Base-by-base conservation (phyloP, 2,329 filamentous ascomycete species). In the Knufia petricola region DNA sequence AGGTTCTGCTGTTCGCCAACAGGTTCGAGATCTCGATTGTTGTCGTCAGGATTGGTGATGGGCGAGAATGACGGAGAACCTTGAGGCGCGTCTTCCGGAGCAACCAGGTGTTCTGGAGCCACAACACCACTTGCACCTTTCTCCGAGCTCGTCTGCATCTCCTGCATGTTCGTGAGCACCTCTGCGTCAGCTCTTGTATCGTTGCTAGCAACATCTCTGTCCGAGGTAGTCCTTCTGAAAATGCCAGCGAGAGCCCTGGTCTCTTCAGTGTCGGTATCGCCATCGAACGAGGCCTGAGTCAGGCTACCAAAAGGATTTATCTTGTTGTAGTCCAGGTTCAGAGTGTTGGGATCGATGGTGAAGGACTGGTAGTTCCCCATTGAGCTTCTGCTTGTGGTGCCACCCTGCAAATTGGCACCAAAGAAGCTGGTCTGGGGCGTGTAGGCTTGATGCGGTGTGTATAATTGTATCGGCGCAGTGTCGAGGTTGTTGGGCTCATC, bases 301-400 rank as follows among this genome's bases (percentile, higher is more conserved):
- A 52, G n/a, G 1, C 49, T 42, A 20, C 57, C 57, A 34, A 59
- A 59, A 2, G 56, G 57, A 36, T 59, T 59, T 24, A 53, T 40
- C 23, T 55, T 49, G 24, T 56, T 51, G 38, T 51, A 57, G 43
- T 57, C 51, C 26, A 58, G 34, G n/a, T 30, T 30, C 15, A 46
- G 30, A 13, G 30, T 31, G 20, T 15, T 36, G 7, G 43, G 43
- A 37, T 46, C 31, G 31, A 46, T 46, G 20, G 50, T 56, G 39
- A 55, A 55, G 10, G 55, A 55, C 47, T 55, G 46, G 28, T 59
- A 57, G 21, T 48, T 47, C 20, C 57, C 57, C 24, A 58, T 56
- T 3, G 56, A 58, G 34, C 56, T 56, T 19, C 48, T 31, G 4
- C 52, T 52, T 21, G 52, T 56, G 3, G 49, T 39, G 23, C 32